Evolutionary conservation across 2,329 filamentous ascomycete species (phyloP).

Genomic region (Cladosporium sp.): DNA sequence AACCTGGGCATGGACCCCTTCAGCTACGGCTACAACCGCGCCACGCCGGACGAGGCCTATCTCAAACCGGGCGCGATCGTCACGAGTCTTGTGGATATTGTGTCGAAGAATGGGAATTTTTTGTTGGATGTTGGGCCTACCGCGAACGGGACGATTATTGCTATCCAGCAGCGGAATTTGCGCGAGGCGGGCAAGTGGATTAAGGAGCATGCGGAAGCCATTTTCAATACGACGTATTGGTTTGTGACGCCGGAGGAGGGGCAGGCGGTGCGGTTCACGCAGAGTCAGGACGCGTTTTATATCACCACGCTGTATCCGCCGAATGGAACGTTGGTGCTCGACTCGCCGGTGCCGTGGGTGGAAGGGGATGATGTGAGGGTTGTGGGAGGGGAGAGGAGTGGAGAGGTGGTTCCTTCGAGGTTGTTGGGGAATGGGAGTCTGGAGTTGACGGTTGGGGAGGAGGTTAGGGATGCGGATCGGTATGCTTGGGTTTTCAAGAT

Average conservation of each 20-base stretch:
- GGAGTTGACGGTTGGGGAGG: conserved; percentile 31
- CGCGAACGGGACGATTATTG: conserved; percentile 53
- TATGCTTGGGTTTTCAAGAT: conserved; percentile 45
- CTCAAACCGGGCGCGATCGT: conserved; percentile 51
- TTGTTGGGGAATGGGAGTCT: conserved; percentile 30
- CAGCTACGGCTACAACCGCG: conserved; percentile 57
- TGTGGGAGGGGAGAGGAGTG: conserved; percentile 34
- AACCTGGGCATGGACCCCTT: conserved; percentile 59
- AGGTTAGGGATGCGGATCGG: conserved; percentile 33
- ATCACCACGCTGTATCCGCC: conserved; percentile 44
- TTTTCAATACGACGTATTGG: conserved; percentile 57
- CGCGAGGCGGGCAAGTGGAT: conserved; percentile 54
- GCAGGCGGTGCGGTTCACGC: conserved; percentile 48
- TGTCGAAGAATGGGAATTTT: conserved; percentile 54
- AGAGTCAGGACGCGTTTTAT: conserved; percentile 52
- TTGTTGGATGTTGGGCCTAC: conserved; percentile 54
- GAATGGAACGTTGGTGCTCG: conserved; percentile 37
- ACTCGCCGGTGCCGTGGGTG: conserved; percentile 45
- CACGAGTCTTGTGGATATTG: conserved; percentile 48
- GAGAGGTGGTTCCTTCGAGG: conserved; percentile 25
- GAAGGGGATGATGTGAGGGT: conserved; percentile 46
- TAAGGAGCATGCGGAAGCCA: conserved; percentile 48
- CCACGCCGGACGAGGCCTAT: conserved; percentile 47
- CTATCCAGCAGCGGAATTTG: conserved; percentile 46
- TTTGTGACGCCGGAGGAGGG: conserved; percentile 44